Base-by-base conservation (phyloP, 306 rosid species). In the Casuarina glauca region DNA sequence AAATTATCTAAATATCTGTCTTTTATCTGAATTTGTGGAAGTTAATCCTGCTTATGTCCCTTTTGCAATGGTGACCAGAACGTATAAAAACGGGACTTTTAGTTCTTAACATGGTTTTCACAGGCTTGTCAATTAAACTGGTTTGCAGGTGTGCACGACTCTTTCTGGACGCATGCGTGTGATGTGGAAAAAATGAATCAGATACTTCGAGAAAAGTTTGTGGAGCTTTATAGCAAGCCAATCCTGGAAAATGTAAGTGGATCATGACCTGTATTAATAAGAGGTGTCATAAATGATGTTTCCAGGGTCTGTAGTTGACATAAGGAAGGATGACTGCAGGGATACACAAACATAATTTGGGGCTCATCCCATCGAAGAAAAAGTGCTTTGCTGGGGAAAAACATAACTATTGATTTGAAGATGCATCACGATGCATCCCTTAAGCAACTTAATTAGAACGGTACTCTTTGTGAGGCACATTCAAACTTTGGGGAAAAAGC, bases 101-200 rank as follows among this genome's bases (percentile, higher is more conserved):
- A 26, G 11, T 8, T 32, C 20, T 5, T 48, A 8, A 45, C 55
- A 70, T 70, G 32, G 12, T 67, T 43, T 39, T 72, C 5, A 46
- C 0, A 42, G 35, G 75, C 13, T 75, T 64, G 72, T 78, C 70
- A 70, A 85, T 68, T 58, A 44, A 46, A 32, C 79, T 20, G 79
- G 73, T 77, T 76, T 82, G 78, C 87, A 93, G 97, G 97, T 73
- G 97, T 93, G 85, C 97, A 90, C 44, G 96, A 93, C 74, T 93
- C 97, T 72, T 93, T 83, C 86, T 93, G 96, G 97, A 93, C 97
- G 32, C 97, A 93, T 82, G 94, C 94, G 4, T 83, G 96, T 83
- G 96, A 93, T 62, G 90, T 93, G 38, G 93, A 88, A 77, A 72
- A 79, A 80, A 93, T 93, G 96, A 93, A 93, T 76, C 79, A 17